These are phyloP conservation scores for Coniosporium tulheliwenetii DNA, from an alignment of 2,329 filamentous ascomycete species.

Conservation along the genomic window DNA sequence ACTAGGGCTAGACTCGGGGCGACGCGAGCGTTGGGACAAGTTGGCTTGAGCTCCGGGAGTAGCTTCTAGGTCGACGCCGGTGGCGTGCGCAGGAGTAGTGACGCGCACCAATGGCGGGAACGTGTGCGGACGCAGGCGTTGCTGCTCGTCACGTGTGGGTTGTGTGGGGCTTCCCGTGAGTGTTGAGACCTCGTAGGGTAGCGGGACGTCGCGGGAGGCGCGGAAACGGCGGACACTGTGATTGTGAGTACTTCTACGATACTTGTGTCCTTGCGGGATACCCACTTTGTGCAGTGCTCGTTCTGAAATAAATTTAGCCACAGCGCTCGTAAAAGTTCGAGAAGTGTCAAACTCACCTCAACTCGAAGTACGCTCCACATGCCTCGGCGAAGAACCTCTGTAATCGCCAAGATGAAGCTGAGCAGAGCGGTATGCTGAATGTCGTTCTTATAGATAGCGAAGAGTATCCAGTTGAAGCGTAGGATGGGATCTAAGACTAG, in stretches of 20 bases:
- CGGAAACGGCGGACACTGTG: constrained; percentile 62
- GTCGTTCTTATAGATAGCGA: constrained; percentile 67
- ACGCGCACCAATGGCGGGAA: too few species aligned
- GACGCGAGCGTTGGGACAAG: constrained; percentile 5
- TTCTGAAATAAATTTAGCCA: constrained; percentile 32
- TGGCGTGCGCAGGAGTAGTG: neutral
- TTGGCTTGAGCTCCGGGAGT: constrained; percentile 5
- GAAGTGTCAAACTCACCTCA: constrained; percentile 28
- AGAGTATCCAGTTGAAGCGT: constrained; percentile 89
- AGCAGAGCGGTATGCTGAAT: constrained; percentile 69
- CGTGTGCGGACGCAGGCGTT: constrained; percentile 19
- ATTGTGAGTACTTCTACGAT: constrained; percentile 1
- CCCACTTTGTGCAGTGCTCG: constrained; percentile 72
- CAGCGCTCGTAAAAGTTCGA: neutral
- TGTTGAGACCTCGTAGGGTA: constrained; percentile 52
- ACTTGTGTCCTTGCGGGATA: neutral
- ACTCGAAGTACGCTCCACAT: constrained; percentile 90
- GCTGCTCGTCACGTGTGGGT: constrained; percentile 17
- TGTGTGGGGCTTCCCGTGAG: constrained; percentile 5
- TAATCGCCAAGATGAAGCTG: constrained; percentile 63
- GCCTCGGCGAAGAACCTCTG: constrained; percentile 70
- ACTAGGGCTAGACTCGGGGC: constrained; percentile 7
- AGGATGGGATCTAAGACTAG: constrained; percentile 74
- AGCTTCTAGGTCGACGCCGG: constrained; percentile 9
- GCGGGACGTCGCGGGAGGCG: constrained; percentile 70